A percentile compares a stretch with the other conserved stretches of the same genome.
phyloP scores from a whole-genome alignment of 1,284 basidiomycete species.

The Ustanciosporium gigantosporum region DNA sequence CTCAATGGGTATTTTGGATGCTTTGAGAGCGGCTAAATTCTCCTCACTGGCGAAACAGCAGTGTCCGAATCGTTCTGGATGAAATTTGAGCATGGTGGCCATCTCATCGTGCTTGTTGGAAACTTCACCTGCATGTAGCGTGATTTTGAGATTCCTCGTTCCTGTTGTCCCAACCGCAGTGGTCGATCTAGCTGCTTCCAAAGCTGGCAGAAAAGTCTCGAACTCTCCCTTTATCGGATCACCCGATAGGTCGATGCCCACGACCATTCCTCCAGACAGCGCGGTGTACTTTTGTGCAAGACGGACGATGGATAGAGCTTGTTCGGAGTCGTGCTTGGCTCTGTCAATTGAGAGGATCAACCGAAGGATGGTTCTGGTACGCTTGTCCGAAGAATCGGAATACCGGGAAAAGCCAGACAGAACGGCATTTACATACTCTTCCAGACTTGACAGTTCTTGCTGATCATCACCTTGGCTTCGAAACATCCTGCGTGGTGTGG shows the following conservation, averaged over 20 bases:
- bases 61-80: slow-evolving; percentile 35
- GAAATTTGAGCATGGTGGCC: slow-evolving; percentile 20
- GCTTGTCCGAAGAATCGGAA: not conserved
- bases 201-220: not conserved
- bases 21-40: slow-evolving; percentile 3
- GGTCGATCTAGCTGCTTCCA: not conserved
- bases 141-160: slow-evolving; percentile 19
- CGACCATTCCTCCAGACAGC: too few species aligned
- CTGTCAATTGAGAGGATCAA: slow-evolving; percentile 38
- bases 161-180: slow-evolving; percentile 10
- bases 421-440: not conserved
- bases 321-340: slow-evolving; percentile 3
- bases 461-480: too few species aligned
- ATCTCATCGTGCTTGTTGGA: slow-evolving; percentile 12
- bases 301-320: slow-evolving; percentile 7
- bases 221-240: not conserved
- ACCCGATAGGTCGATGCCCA: not conserved
- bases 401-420: not conserved
- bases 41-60: slow-evolving; percentile 22
- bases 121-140: slow-evolving; percentile 36
- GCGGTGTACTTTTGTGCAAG: slow-evolving; percentile 7
- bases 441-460: too few species aligned
- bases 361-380: slow-evolving; percentile 2
- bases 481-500: slow-evolving; percentile 17
- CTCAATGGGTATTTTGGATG: slow-evolving; percentile 15